Percentiles rank a stretch among this genome's conserved stretches.
Conservation (phyloP, 805 yeast genomes). For the Barnettozyma salicaria region DNA sequence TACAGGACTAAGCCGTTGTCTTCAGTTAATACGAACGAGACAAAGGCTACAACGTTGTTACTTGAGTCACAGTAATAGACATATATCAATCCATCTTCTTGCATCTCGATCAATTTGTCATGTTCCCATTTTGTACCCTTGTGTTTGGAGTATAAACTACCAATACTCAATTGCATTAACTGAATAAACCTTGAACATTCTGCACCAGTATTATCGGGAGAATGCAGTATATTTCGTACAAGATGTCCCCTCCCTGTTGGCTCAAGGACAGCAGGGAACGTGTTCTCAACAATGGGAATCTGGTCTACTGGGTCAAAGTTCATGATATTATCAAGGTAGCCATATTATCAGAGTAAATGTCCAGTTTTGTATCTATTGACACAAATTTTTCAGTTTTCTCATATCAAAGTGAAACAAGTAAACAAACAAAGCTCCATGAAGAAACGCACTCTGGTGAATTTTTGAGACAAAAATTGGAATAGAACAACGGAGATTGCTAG, state of each 20-base stretch:
- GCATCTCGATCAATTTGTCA: conserved; percentile 36
- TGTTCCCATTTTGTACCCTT: conserved; percentile 27
- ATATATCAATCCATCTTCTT: conserved; percentile 28
- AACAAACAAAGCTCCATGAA: too few relatives aligned
- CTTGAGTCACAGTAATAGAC: conserved; percentile 4
- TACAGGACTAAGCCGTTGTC: conserved; percentile 42
- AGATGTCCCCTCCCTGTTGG: background rate
- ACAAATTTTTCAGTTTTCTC: too few relatives aligned
- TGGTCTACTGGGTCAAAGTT: conserved; percentile 9
- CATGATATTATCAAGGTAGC: too few relatives aligned
- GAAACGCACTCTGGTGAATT: too few relatives aligned
- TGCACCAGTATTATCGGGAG: conserved; percentile 2
- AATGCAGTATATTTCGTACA: background rate
- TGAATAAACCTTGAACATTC: conserved; percentile 6
- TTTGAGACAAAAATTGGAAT: too few relatives aligned
- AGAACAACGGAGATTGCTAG: too few relatives aligned
- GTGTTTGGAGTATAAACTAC: conserved; percentile 10
- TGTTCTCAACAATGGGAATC: conserved; percentile 3
- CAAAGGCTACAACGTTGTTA: conserved; percentile 33
- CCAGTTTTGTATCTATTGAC: too few relatives aligned
- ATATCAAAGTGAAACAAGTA: too few relatives aligned
- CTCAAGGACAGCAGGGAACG: conserved; percentile 3
- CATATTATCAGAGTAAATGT: too few relatives aligned
- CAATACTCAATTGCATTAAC: conserved; percentile 17
- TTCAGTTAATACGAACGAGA: conserved; percentile 40